A percentile compares a stretch with the other conserved stretches of the same genome.
Evolutionary conservation across 345 rosid species (phyloP).

Genomic region (Lagerstroemia speciosa): DNA sequence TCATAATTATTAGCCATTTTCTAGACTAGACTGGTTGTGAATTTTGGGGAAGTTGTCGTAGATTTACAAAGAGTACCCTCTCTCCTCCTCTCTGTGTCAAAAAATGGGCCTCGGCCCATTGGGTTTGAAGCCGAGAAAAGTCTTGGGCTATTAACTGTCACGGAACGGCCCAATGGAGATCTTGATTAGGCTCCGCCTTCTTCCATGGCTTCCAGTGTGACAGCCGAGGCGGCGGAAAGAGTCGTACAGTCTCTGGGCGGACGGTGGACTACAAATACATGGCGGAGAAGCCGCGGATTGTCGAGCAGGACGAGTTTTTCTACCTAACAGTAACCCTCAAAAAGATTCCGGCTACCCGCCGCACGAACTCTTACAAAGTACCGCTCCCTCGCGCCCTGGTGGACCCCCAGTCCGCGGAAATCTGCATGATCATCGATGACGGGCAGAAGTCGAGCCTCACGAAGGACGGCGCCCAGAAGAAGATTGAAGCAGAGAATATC

Average conservation of each 20-base stretch:
- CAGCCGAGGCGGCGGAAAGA: slow-evolving; percentile 7
- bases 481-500: slow-evolving; percentile 15
- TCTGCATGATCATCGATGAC: slow-evolving; percentile 20
- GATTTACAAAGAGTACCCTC: too few species aligned
- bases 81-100: too few species aligned
- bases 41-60: too few species aligned
- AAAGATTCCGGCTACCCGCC: slow-evolving; percentile 12
- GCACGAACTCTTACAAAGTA: slow-evolving; percentile 15
- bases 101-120: too few species aligned
- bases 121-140: too few species aligned
- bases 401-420: slow-evolving; percentile 8
- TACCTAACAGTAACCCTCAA: slow-evolving; percentile 19
- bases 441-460: slow-evolving; percentile 15
- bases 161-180: too few species aligned
- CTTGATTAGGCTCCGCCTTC: neutral
- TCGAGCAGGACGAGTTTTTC: slow-evolving; percentile 17
- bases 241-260: slow-evolving; percentile 12
- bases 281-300: slow-evolving; percentile 17
- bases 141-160: too few species aligned
- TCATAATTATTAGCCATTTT: too few species aligned
- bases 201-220: slow-evolving; percentile 11
- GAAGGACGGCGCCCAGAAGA: slow-evolving; percentile 17
- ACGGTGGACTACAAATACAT: slow-evolving; percentile 12
- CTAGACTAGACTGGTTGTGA: too few species aligned
- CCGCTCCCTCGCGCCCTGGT: slow-evolving; percentile 10